Conservation (phyloP, 495 filamentous ascomycete genomes). For the Saxophila tyrrhenica region DNA sequence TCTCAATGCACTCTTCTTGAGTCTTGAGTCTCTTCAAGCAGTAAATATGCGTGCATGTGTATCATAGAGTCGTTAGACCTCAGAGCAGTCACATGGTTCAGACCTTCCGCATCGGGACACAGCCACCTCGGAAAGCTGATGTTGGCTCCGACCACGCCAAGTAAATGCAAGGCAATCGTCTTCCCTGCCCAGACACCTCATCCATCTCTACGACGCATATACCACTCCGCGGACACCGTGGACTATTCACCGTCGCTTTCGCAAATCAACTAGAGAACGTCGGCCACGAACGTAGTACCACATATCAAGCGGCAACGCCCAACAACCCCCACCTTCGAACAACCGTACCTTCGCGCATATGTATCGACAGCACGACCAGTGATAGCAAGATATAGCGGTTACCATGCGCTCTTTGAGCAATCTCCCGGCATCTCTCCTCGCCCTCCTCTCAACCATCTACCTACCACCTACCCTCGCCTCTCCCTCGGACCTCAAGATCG, state of each 20-base stretch:
- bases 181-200: not conserved
- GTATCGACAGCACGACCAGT: not conserved
- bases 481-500: constrained; percentile 48
- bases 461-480: not conserved
- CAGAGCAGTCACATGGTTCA: not conserved
- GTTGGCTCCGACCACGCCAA: not conserved
- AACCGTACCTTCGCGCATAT: not conserved
- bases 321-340: not conserved
- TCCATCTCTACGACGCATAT: not conserved
- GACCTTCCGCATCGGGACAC: not conserved
- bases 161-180: not conserved
- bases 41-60: no score
- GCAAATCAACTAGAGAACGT: no score
- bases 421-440: constrained; percentile 10
- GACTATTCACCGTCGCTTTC: no score
- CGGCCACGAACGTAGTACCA: no score
- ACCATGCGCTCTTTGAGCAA: constrained; percentile 4
- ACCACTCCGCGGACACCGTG: not conserved
- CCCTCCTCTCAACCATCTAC: constrained; percentile 1
- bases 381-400: not conserved
- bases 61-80: no score
- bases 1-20: no score
- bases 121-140: not conserved
- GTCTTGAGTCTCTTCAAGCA: no score
- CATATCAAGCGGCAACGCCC: no score